Conservation (phyloP, 352 stramenopile genomes). For the Pythium monospermum region DNA sequence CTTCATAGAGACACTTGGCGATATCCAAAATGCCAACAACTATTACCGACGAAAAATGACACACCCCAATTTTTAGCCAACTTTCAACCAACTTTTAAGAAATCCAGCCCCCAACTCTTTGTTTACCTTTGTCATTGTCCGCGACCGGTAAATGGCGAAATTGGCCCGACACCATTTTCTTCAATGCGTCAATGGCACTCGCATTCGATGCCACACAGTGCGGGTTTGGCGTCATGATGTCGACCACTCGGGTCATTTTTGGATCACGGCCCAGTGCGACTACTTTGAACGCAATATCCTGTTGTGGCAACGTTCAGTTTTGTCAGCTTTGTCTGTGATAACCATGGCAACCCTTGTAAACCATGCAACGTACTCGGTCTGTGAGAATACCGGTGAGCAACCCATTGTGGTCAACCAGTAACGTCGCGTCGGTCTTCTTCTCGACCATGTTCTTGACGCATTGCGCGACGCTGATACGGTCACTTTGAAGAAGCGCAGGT, state of each 20-base stretch:
- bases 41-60: conserved; percentile 15
- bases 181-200: conserved; percentile 93
- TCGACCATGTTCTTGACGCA: conserved; percentile 84
- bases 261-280: conserved; percentile 87
- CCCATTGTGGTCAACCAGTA: conserved; percentile 87
- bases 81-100: background rate
- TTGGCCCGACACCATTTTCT: conserved; percentile 94
- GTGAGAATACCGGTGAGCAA: conserved; percentile 94
- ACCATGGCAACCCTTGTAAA: background rate
- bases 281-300: conserved; percentile 93
- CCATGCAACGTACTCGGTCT: conserved; percentile 62
- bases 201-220: conserved; percentile 92
- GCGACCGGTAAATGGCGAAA: conserved; percentile 96
- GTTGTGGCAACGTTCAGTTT: too few relatives aligned
- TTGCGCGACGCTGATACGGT: conserved; percentile 64
- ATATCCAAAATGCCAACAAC: conserved; percentile 97
- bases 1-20: conserved; percentile 98
- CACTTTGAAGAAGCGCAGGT: conserved; percentile 61
- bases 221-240: conserved; percentile 95
- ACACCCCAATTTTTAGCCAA: background rate
- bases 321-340: too few relatives aligned
- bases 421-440: conserved; percentile 89
- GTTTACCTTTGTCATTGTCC: conserved; percentile 76
- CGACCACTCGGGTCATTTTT: conserved; percentile 63
- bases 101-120: conserved; percentile 1